Percentiles rank a stretch among this genome's conserved stretches.
Conservation (phyloP, 2,329 filamentous ascomycete genomes). For the Chaetothyriales sp. region DNA sequence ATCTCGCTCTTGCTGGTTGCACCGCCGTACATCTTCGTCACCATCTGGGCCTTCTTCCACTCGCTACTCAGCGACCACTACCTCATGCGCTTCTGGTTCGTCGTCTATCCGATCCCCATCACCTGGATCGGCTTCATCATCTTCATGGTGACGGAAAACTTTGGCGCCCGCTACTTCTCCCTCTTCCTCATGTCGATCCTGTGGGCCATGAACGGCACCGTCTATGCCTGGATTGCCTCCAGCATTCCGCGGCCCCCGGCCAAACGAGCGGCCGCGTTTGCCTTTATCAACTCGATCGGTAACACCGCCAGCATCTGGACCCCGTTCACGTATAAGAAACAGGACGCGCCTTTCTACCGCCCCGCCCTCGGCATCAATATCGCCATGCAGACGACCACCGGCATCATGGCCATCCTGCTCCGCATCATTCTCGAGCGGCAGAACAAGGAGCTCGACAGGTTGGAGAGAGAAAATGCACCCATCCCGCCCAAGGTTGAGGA, state of each 20-base stretch:
- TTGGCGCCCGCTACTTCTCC: conserved; percentile 40
- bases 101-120: conserved; percentile 37
- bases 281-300: conserved; percentile 40
- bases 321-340: conserved; percentile 32
- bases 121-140: conserved; percentile 37
- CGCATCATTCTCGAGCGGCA: conserved; percentile 27
- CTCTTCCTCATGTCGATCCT: conserved; percentile 43
- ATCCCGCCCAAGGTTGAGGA: conserved; percentile 34
- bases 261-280: conserved; percentile 39
- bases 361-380: conserved; percentile 29
- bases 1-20: conserved; percentile 38
- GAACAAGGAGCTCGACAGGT: conserved; percentile 33
- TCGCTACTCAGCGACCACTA: conserved; percentile 31
- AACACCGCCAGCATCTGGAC: conserved; percentile 40
- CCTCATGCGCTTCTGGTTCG: conserved; percentile 37
- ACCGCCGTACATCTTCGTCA: conserved; percentile 40
- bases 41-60: conserved; percentile 33
- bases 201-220: conserved; percentile 39
- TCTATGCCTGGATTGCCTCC: conserved; percentile 36
- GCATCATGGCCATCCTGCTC: conserved; percentile 23
- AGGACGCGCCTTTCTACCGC: conserved; percentile 25
- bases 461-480: conserved; percentile 34
- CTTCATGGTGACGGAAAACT: conserved; percentile 38
- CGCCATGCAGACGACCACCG: conserved; percentile 25
- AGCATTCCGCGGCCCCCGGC: conserved; percentile 38